Base-by-base conservation (phyloP, 495 filamentous ascomycete genomes). In the Clohesyomyces aquaticus region DNA sequence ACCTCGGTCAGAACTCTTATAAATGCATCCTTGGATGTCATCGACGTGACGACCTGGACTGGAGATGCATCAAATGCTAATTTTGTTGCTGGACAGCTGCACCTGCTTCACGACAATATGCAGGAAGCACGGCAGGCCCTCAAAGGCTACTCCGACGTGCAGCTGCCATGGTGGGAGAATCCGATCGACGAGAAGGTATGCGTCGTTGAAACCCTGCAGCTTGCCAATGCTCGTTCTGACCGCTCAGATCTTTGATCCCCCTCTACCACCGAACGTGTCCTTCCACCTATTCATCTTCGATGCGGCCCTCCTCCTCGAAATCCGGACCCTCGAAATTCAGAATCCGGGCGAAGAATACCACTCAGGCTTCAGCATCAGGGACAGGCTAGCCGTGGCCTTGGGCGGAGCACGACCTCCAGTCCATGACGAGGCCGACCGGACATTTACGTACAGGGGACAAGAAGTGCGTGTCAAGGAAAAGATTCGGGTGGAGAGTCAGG, bases 401-500 rank as follows among this genome's bases (percentile, higher is more conserved):
- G 21, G 86, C 84, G 61, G 90, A 10, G 53, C 63, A 2, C 66
- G 68, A 38, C 69, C 56, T 25, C 74, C 68, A 1, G 52, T 68
- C 11, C 77, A 97, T 75, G 92, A 97, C 75, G 92, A 97, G 76
- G 82, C 83, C 10, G 87, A 90, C 42, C 80, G 85, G 22, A 78
- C 88, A 0, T 97, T 96, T 72, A 74, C 67, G 3, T 80, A 76
- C 56, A 75, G 77, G n/a, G 87, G 85, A 0, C 79, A 84, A 50
- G 88, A 93, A 47, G 93, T 97, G 0, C 85, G 81, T 45, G 95
- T 98, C 19, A 86, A 83, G 64, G 94, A 98, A 69, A 96, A 96
- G 74, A 83, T 98, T 10, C 82, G 85, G 27, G 90, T 98, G 4
- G 94, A 96, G 77, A 93, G 86, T 59, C 90, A 92, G 57, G 94